phyloP scores from a whole-genome alignment of 371 early-diverging fungal genomes.

The Rhizomucor miehei region DNA sequence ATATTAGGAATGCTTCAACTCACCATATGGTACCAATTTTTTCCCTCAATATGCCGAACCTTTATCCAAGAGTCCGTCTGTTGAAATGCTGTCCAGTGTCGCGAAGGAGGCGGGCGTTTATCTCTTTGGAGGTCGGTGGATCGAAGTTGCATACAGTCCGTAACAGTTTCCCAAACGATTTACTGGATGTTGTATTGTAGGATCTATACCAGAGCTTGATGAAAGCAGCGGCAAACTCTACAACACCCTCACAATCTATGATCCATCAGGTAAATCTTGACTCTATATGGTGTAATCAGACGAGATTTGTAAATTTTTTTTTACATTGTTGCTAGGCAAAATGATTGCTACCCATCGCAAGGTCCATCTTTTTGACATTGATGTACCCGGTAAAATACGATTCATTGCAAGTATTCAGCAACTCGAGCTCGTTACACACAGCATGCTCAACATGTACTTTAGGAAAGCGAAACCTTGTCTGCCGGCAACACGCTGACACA shows the following conservation, averaged over 20 bases:
- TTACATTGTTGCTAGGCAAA: slow-evolving; percentile 17
- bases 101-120: slow-evolving; percentile 56
- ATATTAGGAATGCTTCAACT: slow-evolving; percentile 93
- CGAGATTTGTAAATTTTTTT: slow-evolving; percentile 20
- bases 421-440: not conserved
- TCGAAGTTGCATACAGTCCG: not conserved
- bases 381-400: slow-evolving; percentile 87
- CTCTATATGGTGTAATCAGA: no score
- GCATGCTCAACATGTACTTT: slow-evolving; percentile 3
- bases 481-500: slow-evolving; percentile 74
- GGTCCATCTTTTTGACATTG: slow-evolving; percentile 96
- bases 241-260: slow-evolving; percentile 91
- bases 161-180: not conserved
- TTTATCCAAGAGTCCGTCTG: slow-evolving; percentile 57
- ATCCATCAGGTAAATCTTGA: slow-evolving; percentile 63
- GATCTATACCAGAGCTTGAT: slow-evolving; percentile 89
- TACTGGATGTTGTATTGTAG: slow-evolving; percentile 54
- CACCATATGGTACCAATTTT: slow-evolving; percentile 88
- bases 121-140: not conserved
- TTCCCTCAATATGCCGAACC: slow-evolving; percentile 81
- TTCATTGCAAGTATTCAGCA: slow-evolving; percentile 62
- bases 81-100: slow-evolving; percentile 70
- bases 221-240: slow-evolving; percentile 59
- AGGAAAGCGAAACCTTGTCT: slow-evolving; percentile 84
- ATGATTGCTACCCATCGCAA: slow-evolving; percentile 70